Conservation (phyloP, 768 basidiomycete genomes). For the Suillus placidus region DNA sequence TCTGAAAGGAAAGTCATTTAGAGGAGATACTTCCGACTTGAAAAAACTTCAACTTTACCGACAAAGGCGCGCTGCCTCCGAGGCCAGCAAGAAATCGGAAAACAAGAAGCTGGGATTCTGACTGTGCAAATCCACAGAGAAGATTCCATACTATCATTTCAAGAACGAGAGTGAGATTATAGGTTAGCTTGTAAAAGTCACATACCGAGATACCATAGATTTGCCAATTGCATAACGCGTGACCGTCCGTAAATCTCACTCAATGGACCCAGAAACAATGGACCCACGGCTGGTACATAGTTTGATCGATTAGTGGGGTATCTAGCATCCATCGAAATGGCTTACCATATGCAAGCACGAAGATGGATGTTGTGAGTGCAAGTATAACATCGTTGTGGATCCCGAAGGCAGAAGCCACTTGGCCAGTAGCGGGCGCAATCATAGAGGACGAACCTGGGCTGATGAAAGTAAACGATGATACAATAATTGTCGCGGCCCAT, state of each 20-base stretch:
- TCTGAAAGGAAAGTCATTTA: slow-evolving; percentile 26
- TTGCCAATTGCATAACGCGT: slow-evolving; percentile 59
- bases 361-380: slow-evolving; percentile 63
- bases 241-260: slow-evolving; percentile 75
- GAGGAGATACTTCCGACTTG: background rate
- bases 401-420: slow-evolving; percentile 55
- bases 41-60: slow-evolving; percentile 32
- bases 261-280: slow-evolving; percentile 55
- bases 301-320: background rate
- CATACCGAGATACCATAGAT: slow-evolving; percentile 66
- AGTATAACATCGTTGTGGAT: slow-evolving; percentile 51
- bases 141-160: slow-evolving; percentile 56
- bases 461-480: slow-evolving; percentile 71
- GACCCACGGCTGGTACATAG: slow-evolving; percentile 27
- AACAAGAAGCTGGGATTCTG: slow-evolving; percentile 56
- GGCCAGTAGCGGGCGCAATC: slow-evolving; percentile 63
- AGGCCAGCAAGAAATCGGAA: slow-evolving; percentile 73
- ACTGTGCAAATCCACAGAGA: slow-evolving; percentile 65
- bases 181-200: slow-evolving; percentile 10
- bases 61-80: slow-evolving; percentile 71
- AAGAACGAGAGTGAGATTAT: background rate
- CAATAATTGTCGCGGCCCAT: slow-evolving; percentile 67
- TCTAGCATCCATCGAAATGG: background rate
- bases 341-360: slow-evolving; percentile 62
- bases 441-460: slow-evolving; percentile 72